These are phyloP conservation scores for Penicillium paradoxum DNA, from an alignment of 495 filamentous ascomycete species.

Conservation along the genomic window DNA sequence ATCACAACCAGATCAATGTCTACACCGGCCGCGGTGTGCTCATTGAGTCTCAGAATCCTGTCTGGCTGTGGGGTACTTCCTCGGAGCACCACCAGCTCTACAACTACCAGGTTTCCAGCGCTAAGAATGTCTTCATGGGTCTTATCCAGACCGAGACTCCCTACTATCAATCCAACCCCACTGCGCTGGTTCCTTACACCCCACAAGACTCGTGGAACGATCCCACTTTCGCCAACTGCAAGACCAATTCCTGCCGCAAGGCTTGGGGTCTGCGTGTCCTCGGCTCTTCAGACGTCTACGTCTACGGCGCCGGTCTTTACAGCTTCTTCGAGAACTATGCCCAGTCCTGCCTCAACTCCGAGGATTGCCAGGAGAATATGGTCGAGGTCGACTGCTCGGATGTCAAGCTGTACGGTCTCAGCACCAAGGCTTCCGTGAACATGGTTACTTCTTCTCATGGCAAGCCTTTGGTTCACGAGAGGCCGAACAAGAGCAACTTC, in stretches of 20 bases:
- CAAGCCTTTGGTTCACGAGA: slow-evolving; percentile 50
- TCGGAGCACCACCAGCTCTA: slow-evolving; percentile 89
- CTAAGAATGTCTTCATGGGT: slow-evolving; percentile 77
- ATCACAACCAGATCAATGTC: slow-evolving; percentile 81
- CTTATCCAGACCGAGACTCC: slow-evolving; percentile 90
- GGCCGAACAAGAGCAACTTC: slow-evolving; percentile 65
- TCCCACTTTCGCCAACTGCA: slow-evolving; percentile 66
- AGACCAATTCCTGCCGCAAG: slow-evolving; percentile 63
- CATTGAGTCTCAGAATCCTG: slow-evolving; percentile 56
- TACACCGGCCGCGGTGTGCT: slow-evolving; percentile 87
- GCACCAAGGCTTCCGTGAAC: slow-evolving; percentile 80
- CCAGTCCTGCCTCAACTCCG: slow-evolving; percentile 66
- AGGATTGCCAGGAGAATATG: slow-evolving; percentile 84
- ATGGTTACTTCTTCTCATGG: slow-evolving; percentile 65
- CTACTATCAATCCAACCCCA: slow-evolving; percentile 86
- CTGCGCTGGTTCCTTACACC: slow-evolving; percentile 62
- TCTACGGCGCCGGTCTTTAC: slow-evolving; percentile 80
- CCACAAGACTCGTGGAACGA: slow-evolving; percentile 62
- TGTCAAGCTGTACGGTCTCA: slow-evolving; percentile 72
- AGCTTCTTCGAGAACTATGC: slow-evolving; percentile 85
- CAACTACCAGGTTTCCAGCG: slow-evolving; percentile 79
- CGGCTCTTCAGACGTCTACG: slow-evolving; percentile 58
- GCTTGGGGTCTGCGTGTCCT: slow-evolving; percentile 80
- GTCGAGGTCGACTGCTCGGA: slow-evolving; percentile 71
- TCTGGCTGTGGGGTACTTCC: slow-evolving; percentile 69